phyloP scores from a whole-genome alignment of 2,329 filamentous ascomycete species.

The Ascochyta pisi region DNA sequence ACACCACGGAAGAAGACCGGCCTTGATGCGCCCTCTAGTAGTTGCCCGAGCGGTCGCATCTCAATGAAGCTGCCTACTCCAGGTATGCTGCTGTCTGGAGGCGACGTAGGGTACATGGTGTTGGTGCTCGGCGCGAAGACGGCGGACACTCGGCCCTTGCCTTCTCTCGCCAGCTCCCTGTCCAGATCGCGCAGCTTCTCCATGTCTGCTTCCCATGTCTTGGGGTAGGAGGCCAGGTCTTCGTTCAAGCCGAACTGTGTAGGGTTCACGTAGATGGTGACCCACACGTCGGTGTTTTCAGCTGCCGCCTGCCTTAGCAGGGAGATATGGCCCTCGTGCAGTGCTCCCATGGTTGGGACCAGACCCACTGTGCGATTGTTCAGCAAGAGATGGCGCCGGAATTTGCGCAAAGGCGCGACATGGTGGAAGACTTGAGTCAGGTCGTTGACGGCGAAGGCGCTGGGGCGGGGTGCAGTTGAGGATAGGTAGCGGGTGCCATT shows the following conservation, averaged over 20 bases:
- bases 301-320: constrained; percentile 82
- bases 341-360: constrained; percentile 95
- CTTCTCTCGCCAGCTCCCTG: constrained; percentile 66
- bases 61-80: constrained; percentile 89
- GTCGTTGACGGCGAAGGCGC: constrained; percentile 24
- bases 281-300: constrained; percentile 85
- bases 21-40: constrained; percentile 83
- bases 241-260: constrained; percentile 92
- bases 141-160: constrained; percentile 72
- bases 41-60: constrained; percentile 80
- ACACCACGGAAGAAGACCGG: constrained; percentile 97
- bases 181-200: constrained; percentile 72
- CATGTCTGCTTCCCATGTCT: constrained; percentile 84
- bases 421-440: constrained; percentile 76
- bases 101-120: constrained; percentile 88
- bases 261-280: constrained; percentile 95
- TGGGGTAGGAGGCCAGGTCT: constrained; percentile 87
- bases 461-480: constrained; percentile 25
- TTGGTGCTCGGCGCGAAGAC: constrained; percentile 84
- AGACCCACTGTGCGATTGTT: constrained; percentile 79
- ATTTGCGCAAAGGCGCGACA: constrained; percentile 72
- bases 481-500: constrained; percentile 31
- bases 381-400: constrained; percentile 70
- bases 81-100: constrained; percentile 72
- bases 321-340: constrained; percentile 90